A percentile compares a stretch with the other conserved stretches of the same genome.
Conservation (phyloP, 169 alveolate species). For the Plasmodium blacklocki region DNA sequence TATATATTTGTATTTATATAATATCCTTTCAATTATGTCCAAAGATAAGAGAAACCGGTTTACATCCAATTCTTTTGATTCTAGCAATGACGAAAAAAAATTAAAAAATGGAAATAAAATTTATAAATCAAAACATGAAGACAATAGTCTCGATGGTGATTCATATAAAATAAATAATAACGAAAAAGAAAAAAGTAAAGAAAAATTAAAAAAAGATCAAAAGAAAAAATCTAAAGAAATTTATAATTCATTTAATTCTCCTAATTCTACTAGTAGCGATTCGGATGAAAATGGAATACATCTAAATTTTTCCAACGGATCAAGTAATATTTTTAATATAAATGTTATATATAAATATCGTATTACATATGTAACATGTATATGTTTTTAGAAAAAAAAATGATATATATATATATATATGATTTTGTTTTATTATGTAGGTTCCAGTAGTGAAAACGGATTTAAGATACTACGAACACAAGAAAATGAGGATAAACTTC, state of each 20-base stretch:
- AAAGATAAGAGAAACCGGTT: constrained; percentile 46
- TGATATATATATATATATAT: not conserved
- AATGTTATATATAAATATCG: too few relatives aligned
- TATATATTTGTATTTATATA: not conserved
- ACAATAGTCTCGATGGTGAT: constrained; percentile 54
- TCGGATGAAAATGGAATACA: constrained; percentile 38
- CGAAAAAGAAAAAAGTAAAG: constrained; percentile 66
- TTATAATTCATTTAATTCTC: constrained; percentile 72
- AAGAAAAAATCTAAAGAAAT: constrained; percentile 67
- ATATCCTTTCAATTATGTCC: constrained; percentile 19
- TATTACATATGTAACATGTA: not conserved
- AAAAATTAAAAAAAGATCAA: constrained; percentile 61
- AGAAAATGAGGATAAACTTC: constrained; percentile 72
- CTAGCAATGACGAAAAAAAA: constrained; percentile 22
- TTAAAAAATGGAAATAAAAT: constrained; percentile 21
- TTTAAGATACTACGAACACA: constrained; percentile 50
- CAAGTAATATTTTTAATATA: constrained; percentile 29
- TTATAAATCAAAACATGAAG: constrained; percentile 31
- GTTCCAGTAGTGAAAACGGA: constrained; percentile 66
- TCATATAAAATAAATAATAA: constrained; percentile 73
- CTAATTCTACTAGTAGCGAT: constrained; percentile 71
- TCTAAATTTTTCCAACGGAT: constrained; percentile 25
- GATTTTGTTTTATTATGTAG: constrained; percentile 7
- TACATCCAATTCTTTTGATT: constrained; percentile 27
- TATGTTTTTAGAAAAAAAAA: not conserved